Conservation (phyloP, 768 basidiomycete species). For the Trametes sanguinea region DNA sequence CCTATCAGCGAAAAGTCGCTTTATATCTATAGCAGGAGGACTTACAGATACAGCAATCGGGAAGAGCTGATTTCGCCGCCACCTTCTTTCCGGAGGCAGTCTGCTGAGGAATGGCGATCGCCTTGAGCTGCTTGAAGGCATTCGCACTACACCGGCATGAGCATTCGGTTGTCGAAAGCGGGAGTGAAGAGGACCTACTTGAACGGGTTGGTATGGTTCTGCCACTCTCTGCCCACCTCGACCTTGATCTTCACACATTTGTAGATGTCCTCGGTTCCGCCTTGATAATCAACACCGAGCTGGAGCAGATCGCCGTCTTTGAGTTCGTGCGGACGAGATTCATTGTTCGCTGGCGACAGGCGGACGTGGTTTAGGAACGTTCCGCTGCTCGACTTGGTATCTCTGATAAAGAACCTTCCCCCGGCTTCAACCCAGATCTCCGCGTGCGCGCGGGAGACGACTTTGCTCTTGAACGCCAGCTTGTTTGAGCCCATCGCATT, state of each 20-base stretch:
- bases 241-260: conserved; percentile 95
- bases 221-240: conserved; percentile 92
- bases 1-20: not conserved
- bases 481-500: conserved; percentile 76
- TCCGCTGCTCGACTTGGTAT: conserved; percentile 87
- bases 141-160: conserved; percentile 49
- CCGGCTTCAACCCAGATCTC: conserved; percentile 84
- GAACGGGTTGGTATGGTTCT: conserved; percentile 86
- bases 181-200: conserved; percentile 52
- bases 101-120: conserved; percentile 50
- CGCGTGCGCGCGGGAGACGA: conserved; percentile 91
- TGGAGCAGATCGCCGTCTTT: conserved; percentile 95
- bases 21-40: conserved; percentile 16
- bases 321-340: conserved; percentile 73
- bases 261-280: conserved; percentile 95
- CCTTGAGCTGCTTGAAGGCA: conserved; percentile 79
- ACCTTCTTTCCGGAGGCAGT: conserved; percentile 29
- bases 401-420: conserved; percentile 81
- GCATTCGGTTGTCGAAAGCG: conserved; percentile 11
- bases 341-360: conserved; percentile 80
- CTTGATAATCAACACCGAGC: conserved; percentile 96
- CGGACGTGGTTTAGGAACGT: conserved; percentile 96
- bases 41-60: conserved; percentile 94
- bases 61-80: conserved; percentile 45
- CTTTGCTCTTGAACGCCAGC: conserved; percentile 93